Conservation (phyloP, 345 rosid genomes). For the Bretschneidera sinensis region DNA sequence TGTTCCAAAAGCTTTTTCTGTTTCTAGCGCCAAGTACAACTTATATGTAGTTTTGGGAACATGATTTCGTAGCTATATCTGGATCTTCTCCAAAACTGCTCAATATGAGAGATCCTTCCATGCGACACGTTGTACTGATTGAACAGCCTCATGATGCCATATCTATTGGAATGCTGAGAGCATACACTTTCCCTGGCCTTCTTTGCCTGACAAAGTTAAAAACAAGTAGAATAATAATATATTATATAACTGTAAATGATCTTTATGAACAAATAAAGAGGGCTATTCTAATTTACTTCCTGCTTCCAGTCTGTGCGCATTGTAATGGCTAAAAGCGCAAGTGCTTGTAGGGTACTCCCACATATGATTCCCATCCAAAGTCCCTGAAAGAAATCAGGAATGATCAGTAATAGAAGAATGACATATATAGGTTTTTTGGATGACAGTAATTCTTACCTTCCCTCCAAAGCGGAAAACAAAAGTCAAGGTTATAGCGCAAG, state of each 20-base stretch:
- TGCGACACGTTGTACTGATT: too few species aligned
- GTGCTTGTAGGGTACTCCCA: constrained; percentile 34
- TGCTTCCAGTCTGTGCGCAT: constrained; percentile 29
- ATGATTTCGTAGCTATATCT: too few species aligned
- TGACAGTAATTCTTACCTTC: constrained; percentile 15
- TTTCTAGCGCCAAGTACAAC: too few species aligned
- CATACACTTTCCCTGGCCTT: constrained; percentile 24
- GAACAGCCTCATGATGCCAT: too few species aligned
- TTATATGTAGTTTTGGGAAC: too few species aligned
- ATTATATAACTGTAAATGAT: not conserved
- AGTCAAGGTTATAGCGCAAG: constrained; percentile 23
- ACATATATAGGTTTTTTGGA: not conserved
- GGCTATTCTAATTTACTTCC: constrained; percentile 21
- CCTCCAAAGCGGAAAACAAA: constrained; percentile 30
- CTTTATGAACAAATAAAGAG: too few species aligned
- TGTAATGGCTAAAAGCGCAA: constrained; percentile 24
- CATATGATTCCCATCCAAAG: constrained; percentile 36
- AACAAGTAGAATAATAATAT: not conserved
- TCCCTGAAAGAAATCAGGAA: constrained; percentile 19
- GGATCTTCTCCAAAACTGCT: too few species aligned
- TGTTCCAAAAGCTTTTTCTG: too few species aligned
- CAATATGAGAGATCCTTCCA: too few species aligned
- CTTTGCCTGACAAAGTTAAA: constrained; percentile 19
- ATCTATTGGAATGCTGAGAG: not conserved
- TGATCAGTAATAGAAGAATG: not conserved